Evolutionary conservation across 441 rosid genomes (phyloP).

Genomic region (Omphalea diandra): DNA sequence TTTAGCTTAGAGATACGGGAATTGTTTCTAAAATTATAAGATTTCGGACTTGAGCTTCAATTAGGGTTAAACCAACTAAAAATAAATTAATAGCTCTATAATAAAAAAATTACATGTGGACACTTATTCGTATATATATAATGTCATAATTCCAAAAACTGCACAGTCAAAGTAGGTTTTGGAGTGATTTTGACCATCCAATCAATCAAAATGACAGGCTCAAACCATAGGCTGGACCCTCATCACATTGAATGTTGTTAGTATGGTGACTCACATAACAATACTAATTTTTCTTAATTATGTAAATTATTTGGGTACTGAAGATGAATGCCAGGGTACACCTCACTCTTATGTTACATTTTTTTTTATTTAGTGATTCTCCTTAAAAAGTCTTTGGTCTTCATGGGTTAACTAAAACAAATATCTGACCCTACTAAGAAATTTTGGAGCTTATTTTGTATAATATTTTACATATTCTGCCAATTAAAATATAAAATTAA

Average conservation of each 20-base stretch:
- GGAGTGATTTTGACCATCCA: not conserved
- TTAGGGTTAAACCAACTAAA: no score
- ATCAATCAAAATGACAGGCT: not conserved
- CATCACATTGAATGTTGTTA: not conserved
- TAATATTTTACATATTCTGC: no score
- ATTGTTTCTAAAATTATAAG: no score
- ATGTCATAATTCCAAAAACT: not conserved
- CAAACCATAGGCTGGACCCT: not conserved
- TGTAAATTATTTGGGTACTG: not conserved
- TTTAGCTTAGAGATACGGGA: no score
- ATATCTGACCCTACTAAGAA: not conserved
- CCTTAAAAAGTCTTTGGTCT: slow-evolving; percentile 9
- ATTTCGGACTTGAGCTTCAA: no score
- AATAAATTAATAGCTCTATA: no score
- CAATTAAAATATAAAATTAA: not conserved
- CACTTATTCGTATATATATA: no score
- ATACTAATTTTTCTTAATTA: not conserved
- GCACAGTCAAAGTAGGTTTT: not conserved
- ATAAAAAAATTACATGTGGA: no score
- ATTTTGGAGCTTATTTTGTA: slow-evolving; percentile 28
- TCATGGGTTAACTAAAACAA: slow-evolving; percentile 12
- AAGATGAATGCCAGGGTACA: slow-evolving; percentile 14
- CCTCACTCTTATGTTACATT: slow-evolving; percentile 11
- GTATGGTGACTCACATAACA: not conserved
- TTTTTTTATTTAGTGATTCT: slow-evolving; percentile 28